Base-by-base conservation (phyloP, 1,284 basidiomycete genomes). In the Neonothopanus nambi region DNA sequence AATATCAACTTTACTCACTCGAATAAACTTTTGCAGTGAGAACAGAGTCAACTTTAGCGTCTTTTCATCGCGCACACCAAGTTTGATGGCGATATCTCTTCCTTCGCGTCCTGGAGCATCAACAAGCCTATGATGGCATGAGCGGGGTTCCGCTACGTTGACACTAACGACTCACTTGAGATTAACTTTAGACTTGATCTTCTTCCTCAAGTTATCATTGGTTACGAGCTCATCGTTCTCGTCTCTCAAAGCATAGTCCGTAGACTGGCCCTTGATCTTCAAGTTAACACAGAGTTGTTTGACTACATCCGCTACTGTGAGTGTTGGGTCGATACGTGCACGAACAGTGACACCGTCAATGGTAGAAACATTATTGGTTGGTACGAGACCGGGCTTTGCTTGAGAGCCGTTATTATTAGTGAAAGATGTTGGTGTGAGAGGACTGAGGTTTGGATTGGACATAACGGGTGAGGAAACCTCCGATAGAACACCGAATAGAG, bases 151-250 rank as follows among this genome's bases (percentile, higher is more conserved):
- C 30, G 18, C 4, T 41, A 21, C 36, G 11, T 12, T 48, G 54
- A 46, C 42, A 12, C 21, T 24, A 42, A 55, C 57, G 37, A 81
- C 84, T 63, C 65, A 94, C 92, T 87, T 93, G 52, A 95, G 75
- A 59, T 88, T 84, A 51, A 81, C 81, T 67, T 91, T 92, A 51
- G 79, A 78, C 70, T 83, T 85, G 57, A 95, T 92, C 74, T 89
- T 92, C 72, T 82, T 87, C 65, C 83, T 80, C 65, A 93, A 71
- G 67, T 91, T 96, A 57, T 92, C 89, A 64, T 94, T 92, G 23
- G 94, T 96, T n/a, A 98, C 87, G 44, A 98, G 73, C 63, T 91
- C 89, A 60, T 94, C 91, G 24, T 79, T 82, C 61, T 95, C 91
- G 65, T 97, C 94, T 61, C 95, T 79, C 54, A 98, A 70, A 1